phyloP scores from a whole-genome alignment of 805 yeast species.

The Candida xyloterini region DNA sequence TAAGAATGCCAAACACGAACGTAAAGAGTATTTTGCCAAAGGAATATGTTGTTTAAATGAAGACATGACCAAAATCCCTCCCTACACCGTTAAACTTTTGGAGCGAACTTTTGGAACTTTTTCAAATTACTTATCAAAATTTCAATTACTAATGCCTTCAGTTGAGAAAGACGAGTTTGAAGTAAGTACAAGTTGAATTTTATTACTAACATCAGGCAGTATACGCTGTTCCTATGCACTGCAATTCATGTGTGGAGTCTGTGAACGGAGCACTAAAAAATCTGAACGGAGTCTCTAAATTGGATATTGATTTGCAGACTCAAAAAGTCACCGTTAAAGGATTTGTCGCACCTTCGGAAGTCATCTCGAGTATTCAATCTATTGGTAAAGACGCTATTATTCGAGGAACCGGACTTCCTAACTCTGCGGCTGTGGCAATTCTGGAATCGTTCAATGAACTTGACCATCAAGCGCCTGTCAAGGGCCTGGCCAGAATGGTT shows the following conservation, averaged over 20 bases:
- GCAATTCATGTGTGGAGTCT: constrained; percentile 65
- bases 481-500: constrained; percentile 85
- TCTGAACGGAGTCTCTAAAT: constrained; percentile 48
- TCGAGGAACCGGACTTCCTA: constrained; percentile 84
- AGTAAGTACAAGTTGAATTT: constrained; percentile 12
- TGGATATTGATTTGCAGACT: constrained; percentile 54
- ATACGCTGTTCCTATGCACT: constrained; percentile 83
- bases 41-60: constrained; percentile 6
- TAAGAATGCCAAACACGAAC: constrained; percentile 36
- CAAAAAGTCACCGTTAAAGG: constrained; percentile 71
- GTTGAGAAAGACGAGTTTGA: constrained; percentile 19
- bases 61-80: constrained; percentile 1
- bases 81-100: background rate
- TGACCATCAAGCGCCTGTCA: constrained; percentile 56
- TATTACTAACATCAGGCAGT: constrained; percentile 47
- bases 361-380: constrained; percentile 63
- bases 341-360: constrained; percentile 67
- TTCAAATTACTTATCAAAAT: background rate
- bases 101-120: background rate
- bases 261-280: constrained; percentile 52
- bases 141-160: constrained; percentile 16
- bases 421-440: constrained; percentile 89
- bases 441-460: constrained; percentile 64
- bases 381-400: constrained; percentile 89
- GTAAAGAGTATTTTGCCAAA: constrained; percentile 25